Evolutionary conservation across 805 yeast species (phyloP).

Genomic region (Starmera dryadoides): DNA sequence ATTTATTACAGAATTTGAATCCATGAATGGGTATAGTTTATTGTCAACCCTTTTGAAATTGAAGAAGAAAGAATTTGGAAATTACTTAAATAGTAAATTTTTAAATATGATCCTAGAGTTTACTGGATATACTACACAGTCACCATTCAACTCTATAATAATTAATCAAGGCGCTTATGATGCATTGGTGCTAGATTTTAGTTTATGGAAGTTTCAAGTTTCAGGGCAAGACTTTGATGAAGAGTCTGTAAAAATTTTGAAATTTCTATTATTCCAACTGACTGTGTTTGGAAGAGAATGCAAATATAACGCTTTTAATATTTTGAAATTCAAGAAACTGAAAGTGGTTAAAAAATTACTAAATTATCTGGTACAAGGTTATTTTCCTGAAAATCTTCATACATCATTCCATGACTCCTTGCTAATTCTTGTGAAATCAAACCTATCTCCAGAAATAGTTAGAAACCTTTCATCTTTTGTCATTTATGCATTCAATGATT

Average conservation of each 20-base stretch:
- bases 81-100: slow-evolving; percentile 30
- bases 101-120: slow-evolving; percentile 41
- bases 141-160: slow-evolving; percentile 51
- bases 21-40: slow-evolving; percentile 52
- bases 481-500: slow-evolving; percentile 37
- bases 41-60: slow-evolving; percentile 45
- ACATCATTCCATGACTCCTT: slow-evolving; percentile 34
- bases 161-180: slow-evolving; percentile 51
- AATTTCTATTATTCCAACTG: slow-evolving; percentile 51
- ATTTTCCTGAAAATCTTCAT: slow-evolving; percentile 28
- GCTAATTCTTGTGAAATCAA: slow-evolving; percentile 32
- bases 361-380: slow-evolving; percentile 19
- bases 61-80: slow-evolving; percentile 25
- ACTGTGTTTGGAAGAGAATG: slow-evolving; percentile 48
- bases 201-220: slow-evolving; percentile 38
- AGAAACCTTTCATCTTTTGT: slow-evolving; percentile 44
- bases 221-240: slow-evolving; percentile 3
- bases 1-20: slow-evolving; percentile 49
- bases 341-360: slow-evolving; percentile 31
- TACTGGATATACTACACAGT: slow-evolving; percentile 47
- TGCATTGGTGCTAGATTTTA: slow-evolving; percentile 54
- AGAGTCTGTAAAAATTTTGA: slow-evolving; percentile 34
- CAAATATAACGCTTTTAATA: slow-evolving; percentile 42
- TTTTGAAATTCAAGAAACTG: slow-evolving; percentile 45
- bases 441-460: slow-evolving; percentile 48